These are phyloP conservation scores for Crepidotus variabilis DNA, from an alignment of 768 basidiomycete genomes.

Conservation along the genomic window DNA sequence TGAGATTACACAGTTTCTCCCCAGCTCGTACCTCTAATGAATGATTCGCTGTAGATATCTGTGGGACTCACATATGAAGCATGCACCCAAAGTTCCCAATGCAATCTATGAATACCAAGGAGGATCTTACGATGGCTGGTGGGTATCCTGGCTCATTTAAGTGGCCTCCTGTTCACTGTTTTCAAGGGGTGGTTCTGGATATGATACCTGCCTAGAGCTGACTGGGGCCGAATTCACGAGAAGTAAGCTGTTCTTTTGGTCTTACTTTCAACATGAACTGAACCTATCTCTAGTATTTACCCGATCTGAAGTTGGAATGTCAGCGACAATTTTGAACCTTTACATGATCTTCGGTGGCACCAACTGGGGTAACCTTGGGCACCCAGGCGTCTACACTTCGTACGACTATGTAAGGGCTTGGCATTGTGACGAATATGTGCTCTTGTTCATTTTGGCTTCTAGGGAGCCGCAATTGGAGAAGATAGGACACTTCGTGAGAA, in stretches of 20 bases:
- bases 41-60: conserved; percentile 24
- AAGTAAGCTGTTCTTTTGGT: conserved; percentile 20
- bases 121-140: conserved; percentile 50
- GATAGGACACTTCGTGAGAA: conserved; percentile 50
- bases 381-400: conserved; percentile 40
- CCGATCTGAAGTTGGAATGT: conserved; percentile 42
- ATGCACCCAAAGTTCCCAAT: conserved; percentile 34
- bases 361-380: conserved; percentile 42
- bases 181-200: conserved; percentile 37
- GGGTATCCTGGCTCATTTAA: conserved; percentile 1
- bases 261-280: background rate
- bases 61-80: conserved; percentile 33
- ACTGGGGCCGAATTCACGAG: conserved; percentile 41
- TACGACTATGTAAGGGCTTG: conserved; percentile 34
- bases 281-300: conserved; percentile 34
- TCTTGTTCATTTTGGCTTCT: background rate
- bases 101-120: conserved; percentile 46
- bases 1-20: conserved; percentile 6
- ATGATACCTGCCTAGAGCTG: conserved; percentile 27
- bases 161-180: background rate
- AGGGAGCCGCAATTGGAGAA: conserved; percentile 50
- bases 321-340: conserved; percentile 42
- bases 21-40: background rate
- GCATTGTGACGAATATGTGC: background rate
- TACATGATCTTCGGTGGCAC: conserved; percentile 54